Percentiles rank a stretch among this genome's conserved stretches.
phyloP scores from a whole-genome alignment of 2,329 filamentous ascomycete species.

The Esteya vermicola region DNA sequence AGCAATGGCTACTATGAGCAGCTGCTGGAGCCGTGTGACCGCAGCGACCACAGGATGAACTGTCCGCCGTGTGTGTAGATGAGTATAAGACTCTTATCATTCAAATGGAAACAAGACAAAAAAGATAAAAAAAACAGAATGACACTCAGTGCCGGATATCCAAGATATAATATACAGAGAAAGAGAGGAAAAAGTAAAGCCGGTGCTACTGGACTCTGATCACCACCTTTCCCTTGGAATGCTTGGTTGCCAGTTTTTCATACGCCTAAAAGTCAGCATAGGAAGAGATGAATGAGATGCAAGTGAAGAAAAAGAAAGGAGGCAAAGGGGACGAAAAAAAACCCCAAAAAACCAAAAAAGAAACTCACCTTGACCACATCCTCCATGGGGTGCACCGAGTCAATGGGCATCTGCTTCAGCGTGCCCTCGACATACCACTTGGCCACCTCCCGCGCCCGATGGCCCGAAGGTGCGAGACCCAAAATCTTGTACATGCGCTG shows the following conservation, averaged over 20 bases:
- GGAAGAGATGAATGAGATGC: neutral
- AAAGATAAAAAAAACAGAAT: neutral
- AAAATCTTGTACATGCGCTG: slow-evolving; percentile 17
- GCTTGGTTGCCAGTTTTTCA: slow-evolving; percentile 17
- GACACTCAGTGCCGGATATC: neutral
- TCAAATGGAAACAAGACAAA: neutral
- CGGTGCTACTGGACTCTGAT: slow-evolving; percentile 19
- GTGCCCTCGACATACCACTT: slow-evolving; percentile 15
- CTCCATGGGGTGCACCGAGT: slow-evolving; percentile 17
- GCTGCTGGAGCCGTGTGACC: slow-evolving; percentile 6
- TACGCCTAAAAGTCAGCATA: slow-evolving; percentile 12
- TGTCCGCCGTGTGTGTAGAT: neutral
- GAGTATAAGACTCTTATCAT: neutral
- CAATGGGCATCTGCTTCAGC: slow-evolving; percentile 15
- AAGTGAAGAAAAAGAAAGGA: neutral
- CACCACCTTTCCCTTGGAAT: slow-evolving; percentile 19
- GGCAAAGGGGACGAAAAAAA: neutral
- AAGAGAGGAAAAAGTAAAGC: neutral
- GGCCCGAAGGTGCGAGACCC: slow-evolving; percentile 14
- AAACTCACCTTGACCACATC: slow-evolving; percentile 15
- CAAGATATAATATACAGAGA: neutral
- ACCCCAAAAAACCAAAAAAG: neutral
- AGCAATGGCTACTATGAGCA: slow-evolving; percentile 6
- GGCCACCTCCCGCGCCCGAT: slow-evolving; percentile 14
- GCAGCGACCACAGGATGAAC: slow-evolving; percentile 2